These are phyloP conservation scores for Cladosporium sp. DNA, from an alignment of 2,329 filamentous ascomycete genomes.

Conservation along the genomic window DNA sequence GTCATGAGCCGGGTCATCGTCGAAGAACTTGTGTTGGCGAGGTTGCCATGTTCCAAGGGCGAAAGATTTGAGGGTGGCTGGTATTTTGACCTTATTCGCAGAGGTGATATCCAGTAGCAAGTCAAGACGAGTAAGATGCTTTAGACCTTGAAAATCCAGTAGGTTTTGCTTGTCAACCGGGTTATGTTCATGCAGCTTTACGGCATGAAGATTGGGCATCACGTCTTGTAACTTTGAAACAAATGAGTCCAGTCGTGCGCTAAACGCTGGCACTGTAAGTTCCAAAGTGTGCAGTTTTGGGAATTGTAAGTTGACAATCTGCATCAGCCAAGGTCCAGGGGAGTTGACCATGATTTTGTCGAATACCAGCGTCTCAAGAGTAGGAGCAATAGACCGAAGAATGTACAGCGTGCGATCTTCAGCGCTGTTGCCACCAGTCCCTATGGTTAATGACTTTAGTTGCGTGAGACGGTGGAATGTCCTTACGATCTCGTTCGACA, in stretches of 20 bases:
- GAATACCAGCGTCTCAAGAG: not conserved
- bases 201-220: not conserved
- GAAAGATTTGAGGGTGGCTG: not conserved
- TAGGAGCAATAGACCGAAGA: not conserved
- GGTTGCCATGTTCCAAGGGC: not conserved
- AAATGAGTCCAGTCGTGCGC: too few relatives aligned
- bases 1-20: not conserved
- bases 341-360: not conserved
- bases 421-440: too few relatives aligned
- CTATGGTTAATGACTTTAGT: conserved; percentile 20
- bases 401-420: too few relatives aligned
- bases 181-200: not conserved
- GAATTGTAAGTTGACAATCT: not conserved
- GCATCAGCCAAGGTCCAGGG: not conserved
- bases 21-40: not conserved
- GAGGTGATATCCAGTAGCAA: not conserved
- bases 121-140: not conserved
- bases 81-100: not conserved
- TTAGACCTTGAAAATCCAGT: not conserved
- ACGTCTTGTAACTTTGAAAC: not conserved
- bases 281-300: not conserved
- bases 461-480: conserved; percentile 16
- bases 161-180: not conserved
- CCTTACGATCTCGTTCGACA: conserved; percentile 17
- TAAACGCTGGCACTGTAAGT: too few relatives aligned